These are phyloP conservation scores for Rhynchospora pubera DNA, from an alignment of 176 grass and related monocot species.

Conservation along the genomic window DNA sequence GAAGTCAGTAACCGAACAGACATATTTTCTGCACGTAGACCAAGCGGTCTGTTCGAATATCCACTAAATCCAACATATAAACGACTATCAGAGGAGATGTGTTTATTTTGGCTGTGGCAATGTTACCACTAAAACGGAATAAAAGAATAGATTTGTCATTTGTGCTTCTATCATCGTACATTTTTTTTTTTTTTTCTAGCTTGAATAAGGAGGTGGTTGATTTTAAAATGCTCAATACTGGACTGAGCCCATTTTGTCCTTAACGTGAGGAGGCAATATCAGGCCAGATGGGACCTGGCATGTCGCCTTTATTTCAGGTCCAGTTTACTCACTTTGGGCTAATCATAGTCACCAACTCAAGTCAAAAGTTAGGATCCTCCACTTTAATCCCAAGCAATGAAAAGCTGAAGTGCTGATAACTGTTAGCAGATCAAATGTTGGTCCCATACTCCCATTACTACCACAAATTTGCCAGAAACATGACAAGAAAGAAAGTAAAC, in stretches of 20 bases:
- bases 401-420: background rate
- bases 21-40: too few relatives aligned
- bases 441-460: background rate
- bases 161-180: background rate
- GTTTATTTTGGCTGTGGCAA: background rate
- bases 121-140: background rate
- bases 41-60: too few relatives aligned
- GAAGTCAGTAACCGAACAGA: too few relatives aligned
- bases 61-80: too few relatives aligned
- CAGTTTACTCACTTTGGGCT: conserved; percentile 6
- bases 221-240: background rate
- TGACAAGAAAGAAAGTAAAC: background rate
- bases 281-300: background rate
- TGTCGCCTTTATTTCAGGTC: background rate
- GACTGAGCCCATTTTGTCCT: background rate
- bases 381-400: background rate
- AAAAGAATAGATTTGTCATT: background rate
- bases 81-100: background rate
- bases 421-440: background rate
- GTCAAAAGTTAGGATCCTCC: conserved; percentile 4
- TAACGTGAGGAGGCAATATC: background rate
- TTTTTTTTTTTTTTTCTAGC: background rate
- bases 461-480: background rate
- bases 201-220: background rate
- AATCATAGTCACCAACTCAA: background rate